Evolutionary conservation across 2,329 filamentous ascomycete genomes (phyloP).

Genomic region (Talaromyces sp.): DNA sequence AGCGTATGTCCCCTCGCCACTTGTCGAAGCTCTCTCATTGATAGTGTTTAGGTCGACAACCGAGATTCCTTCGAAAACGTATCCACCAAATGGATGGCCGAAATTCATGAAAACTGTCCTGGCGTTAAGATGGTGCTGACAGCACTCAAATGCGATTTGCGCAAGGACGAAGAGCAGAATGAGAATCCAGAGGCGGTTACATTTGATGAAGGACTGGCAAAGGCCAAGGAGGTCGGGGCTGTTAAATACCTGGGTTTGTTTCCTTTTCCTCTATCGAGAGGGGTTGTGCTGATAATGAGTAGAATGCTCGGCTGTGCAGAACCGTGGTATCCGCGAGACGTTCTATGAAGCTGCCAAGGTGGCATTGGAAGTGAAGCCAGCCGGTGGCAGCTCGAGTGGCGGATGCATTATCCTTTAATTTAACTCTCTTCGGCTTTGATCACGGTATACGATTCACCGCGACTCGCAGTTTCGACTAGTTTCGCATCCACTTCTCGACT

Average conservation of each 20-base stretch:
- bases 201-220: conserved; percentile 87
- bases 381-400: conserved; percentile 32
- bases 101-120: conserved; percentile 97
- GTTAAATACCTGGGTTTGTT: conserved; percentile 76
- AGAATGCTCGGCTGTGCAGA: conserved; percentile 98
- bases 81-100: conserved; percentile 95
- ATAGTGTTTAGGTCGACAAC: conserved; percentile 66
- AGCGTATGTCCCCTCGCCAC: conserved; percentile 53
- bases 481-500: background rate
- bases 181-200: conserved; percentile 66
- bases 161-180: conserved; percentile 72
- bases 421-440: background rate
- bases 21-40: background rate
- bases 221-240: conserved; percentile 86
- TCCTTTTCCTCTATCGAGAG: background rate
- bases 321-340: conserved; percentile 95
- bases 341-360: conserved; percentile 97
- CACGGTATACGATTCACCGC: conserved; percentile 4
- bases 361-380: conserved; percentile 59
- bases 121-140: conserved; percentile 93
- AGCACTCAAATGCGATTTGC: conserved; percentile 92
- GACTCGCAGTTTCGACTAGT: background rate
- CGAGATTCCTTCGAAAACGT: conserved; percentile 97
- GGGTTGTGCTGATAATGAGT: background rate
- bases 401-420: conserved; percentile 38